Evolutionary conservation across 257 asterid species (phyloP), one percentile per base, ranked within the genome.

Genomic region (Solanum pennellii): DNA sequence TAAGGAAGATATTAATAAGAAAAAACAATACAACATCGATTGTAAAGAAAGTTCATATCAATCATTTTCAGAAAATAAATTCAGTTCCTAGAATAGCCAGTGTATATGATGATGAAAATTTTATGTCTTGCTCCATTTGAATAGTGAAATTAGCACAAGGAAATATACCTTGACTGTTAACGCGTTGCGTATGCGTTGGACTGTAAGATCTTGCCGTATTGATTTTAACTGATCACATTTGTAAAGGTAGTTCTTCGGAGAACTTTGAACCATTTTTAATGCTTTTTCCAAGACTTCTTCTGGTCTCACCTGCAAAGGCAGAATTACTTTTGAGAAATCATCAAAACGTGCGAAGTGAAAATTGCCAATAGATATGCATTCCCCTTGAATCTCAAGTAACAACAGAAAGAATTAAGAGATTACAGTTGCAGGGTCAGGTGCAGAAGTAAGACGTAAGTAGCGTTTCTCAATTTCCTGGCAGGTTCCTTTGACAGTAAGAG

Each of bases 371-470:
- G 31, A 49, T 69, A 87, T 39, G 66, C 25, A 56, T 83, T 39
- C 59, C 59, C 23, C 56, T 88, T 18, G 27, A 91, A 87, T 87
- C 60, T 29, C 44, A 86, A 37, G 88, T 68, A 69, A 89, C 60
- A 79, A 72, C 45, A 88, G 45, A 85, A 86, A 77, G 84, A 83
- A 86, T 87, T 85, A 44, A 84, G 72, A 85, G 85, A 88, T 91
- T 95, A 97, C 99, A 90, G 98, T 95, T 73, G 98, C 93, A 86
- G 99, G 98, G 90, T 97, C 99, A 86, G 99, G 99, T 5, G 99
- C 99, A 89, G 99, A 94, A 88, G 99, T 97, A 88, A 97, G 98
- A 75, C 99, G 99, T 90, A 97, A 89, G 91, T 97, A 97, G 80
- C 98, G 98, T 89, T 97, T 97, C 93, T 97, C 99, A 87, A 95